Base-by-base conservation (phyloP, 805 yeast species). In the Teunomyces panamensis region DNA sequence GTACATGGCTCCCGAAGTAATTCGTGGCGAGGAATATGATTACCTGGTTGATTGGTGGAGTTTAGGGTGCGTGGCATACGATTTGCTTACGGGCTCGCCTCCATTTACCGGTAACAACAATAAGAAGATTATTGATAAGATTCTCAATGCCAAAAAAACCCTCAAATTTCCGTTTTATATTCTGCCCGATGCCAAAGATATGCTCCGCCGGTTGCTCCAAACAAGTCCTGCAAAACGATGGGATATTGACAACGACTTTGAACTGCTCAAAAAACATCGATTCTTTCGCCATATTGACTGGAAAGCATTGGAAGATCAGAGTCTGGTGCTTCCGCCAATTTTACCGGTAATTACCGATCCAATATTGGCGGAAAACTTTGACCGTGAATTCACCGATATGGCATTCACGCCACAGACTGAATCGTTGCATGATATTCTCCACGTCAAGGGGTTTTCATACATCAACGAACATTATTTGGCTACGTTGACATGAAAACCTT, bases 21-120 rank as follows among this genome's bases (percentile, higher is more conserved):
- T 73, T 32, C 61, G 60, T 42, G 74, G 74, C 13, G 73, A 72
- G 24, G 57, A 63, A 2, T 73, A 73, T 47, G 73, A 69, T 46
- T 73, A 65, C 50, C 60, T 67, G 3, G 78, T 73, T 4, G 78
- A 73, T 53, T 73, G 78, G 78, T 73, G 78, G 78, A 71, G 74
- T 42, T 57, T 73, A 44, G 78, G 78, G 1, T 71, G 76, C 47
- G 75, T 73, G 17, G 64, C 74, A 0, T 73, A 53, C 56, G 78
- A 73, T 53, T 59, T 73, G 56, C 59, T 73, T 47, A 71, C 74
- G 1, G 78, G 78, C 0, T 63, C 69, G 11, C 77, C 78, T 4
- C 78, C 78, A 4, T 73, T 71, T 50, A 71, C 76, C 2, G 78
- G 77, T 1, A 70, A 66, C 45, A 64, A 68, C 42, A 68, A 69